These are phyloP conservation scores for Aegilops sharonensis DNA, from an alignment of 176 grass and related monocot genomes.

Conservation along the genomic window DNA sequence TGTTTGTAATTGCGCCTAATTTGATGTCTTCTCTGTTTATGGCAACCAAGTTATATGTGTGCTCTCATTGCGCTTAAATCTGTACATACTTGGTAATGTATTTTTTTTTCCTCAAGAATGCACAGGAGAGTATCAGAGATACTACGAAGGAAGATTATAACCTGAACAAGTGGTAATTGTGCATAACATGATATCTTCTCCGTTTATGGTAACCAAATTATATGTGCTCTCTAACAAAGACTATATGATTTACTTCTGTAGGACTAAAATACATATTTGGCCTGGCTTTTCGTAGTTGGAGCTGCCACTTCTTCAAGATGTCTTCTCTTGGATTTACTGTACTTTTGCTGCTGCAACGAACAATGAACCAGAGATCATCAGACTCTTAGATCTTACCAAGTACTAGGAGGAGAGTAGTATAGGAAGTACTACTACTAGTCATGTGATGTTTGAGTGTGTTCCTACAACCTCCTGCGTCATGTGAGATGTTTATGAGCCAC, in stretches of 20 bases:
- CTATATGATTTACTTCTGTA: no score
- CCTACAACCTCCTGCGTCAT: neutral
- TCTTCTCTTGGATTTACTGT: no score
- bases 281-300: no score
- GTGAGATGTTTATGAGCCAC: neutral
- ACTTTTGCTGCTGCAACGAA: no score
- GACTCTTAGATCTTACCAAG: no score
- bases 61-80: neutral
- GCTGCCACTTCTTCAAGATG: no score
- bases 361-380: no score
- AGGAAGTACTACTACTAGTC: no score
- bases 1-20: neutral
- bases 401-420: no score
- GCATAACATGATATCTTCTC: neutral
- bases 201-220: neutral
- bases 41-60: neutral
- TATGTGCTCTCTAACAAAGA: neutral
- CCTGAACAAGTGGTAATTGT: neutral
- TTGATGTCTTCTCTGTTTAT: neutral
- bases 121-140: conserved; percentile 12
- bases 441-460: neutral
- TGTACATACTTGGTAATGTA: neutral
- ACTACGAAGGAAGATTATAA: conserved; percentile 3
- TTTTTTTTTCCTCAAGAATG: neutral
- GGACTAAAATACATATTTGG: no score